Conservation (phyloP, 345 rosid genomes). For the Eucalyptus polybractea region DNA sequence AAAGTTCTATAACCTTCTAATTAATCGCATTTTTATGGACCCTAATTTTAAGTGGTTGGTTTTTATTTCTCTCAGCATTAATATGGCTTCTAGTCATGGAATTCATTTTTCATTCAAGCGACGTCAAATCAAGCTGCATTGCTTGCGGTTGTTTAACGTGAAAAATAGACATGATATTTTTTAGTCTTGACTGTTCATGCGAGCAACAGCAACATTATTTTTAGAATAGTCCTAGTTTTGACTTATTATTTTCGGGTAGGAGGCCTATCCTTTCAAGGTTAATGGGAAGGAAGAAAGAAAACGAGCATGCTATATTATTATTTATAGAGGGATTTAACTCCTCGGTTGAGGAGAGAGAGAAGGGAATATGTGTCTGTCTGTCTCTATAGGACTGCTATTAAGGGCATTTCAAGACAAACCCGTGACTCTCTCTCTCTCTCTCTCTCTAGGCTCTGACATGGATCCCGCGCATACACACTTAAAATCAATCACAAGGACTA, state of each 20-base stretch:
- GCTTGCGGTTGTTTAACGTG: not conserved
- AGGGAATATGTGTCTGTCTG: conserved; percentile 79
- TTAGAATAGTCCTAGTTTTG: not conserved
- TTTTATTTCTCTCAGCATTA: not conserved
- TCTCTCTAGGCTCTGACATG: not conserved
- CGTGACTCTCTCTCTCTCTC: conserved; percentile 44
- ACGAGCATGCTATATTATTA: not conserved
- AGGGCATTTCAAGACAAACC: conserved; percentile 91
- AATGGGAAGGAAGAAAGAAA: not conserved
- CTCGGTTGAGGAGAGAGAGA: conserved; percentile 29
- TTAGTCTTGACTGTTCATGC: not conserved
- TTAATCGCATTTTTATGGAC: not conserved
- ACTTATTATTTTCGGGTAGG: not conserved
- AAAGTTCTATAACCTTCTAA: not conserved
- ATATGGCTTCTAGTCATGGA: not conserved
- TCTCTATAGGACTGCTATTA: conserved; percentile 44
- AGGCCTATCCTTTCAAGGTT: not conserved
- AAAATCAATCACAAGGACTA: not conserved
- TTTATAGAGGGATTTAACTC: not conserved
- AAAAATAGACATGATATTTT: not conserved
- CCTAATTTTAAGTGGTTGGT: not conserved
- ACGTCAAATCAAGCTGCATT: not conserved
- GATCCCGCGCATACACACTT: not conserved
- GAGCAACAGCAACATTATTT: not conserved
- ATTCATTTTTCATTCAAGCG: not conserved